Conservation (phyloP, 148 eudicot species). For the Camellia sinensis region DNA sequence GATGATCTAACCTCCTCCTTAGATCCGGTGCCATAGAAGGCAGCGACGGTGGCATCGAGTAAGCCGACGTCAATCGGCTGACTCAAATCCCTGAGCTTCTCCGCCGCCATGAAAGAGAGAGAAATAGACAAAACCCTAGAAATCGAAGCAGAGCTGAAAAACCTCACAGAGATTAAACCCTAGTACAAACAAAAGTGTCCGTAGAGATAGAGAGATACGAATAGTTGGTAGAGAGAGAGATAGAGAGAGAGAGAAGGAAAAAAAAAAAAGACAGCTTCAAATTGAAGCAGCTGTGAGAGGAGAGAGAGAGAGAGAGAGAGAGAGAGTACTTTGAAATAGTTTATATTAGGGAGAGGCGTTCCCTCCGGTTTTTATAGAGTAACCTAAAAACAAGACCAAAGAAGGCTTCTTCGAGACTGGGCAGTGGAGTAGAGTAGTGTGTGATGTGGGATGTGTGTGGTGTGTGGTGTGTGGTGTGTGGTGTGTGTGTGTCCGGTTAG, state of each 20-base stretch:
- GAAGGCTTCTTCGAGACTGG: background rate
- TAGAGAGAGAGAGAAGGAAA: background rate
- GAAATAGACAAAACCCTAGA: slow-evolving; percentile 30
- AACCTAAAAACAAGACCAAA: slow-evolving; percentile 6
- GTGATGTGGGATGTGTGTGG: no score
- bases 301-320: background rate
- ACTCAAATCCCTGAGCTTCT: slow-evolving; percentile 85
- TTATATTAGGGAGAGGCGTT: background rate
- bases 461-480: no score
- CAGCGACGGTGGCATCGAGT: slow-evolving; percentile 90
- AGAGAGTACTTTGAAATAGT: slow-evolving; percentile 20
- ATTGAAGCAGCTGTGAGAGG: slow-evolving; percentile 44
- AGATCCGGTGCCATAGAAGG: slow-evolving; percentile 98
- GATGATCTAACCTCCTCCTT: slow-evolving; percentile 65
- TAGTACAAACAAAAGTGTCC: slow-evolving; percentile 18
- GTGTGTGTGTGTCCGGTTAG: no score
- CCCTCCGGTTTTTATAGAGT: slow-evolving; percentile 28
- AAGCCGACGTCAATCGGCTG: slow-evolving; percentile 86
- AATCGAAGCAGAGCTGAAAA: no score
- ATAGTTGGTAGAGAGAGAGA: background rate
- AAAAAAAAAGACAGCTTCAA: slow-evolving; percentile 54
- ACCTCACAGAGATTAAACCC: slow-evolving; percentile 32
- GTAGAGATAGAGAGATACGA: slow-evolving; percentile 7
- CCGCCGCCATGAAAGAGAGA: slow-evolving; percentile 68
- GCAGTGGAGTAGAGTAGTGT: background rate